Evolutionary conservation across 495 filamentous ascomycete species (phyloP).

Genomic region (Talaromyces proteolyticus): DNA sequence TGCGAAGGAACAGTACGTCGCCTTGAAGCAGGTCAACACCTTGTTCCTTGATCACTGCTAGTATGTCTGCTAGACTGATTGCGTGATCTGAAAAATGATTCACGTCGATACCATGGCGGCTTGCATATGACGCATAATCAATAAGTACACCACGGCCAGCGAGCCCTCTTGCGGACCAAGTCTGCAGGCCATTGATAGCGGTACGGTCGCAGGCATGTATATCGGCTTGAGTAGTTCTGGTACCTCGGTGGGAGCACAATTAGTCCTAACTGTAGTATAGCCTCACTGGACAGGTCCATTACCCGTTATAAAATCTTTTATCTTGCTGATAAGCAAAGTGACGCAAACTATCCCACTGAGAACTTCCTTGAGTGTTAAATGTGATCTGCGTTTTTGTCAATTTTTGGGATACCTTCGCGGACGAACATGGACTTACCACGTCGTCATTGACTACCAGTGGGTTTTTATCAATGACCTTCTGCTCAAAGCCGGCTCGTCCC

Average conservation of each 20-base stretch:
- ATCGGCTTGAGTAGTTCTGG: background rate
- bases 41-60: constrained; percentile 4
- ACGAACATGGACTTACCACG: background rate
- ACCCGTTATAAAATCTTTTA: constrained; percentile 8
- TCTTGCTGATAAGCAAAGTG: constrained; percentile 9
- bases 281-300: background rate
- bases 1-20: constrained; percentile 7
- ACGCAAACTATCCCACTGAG: constrained; percentile 12
- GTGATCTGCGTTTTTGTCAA: background rate
- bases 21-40: constrained; percentile 3
- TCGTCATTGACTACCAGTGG: constrained; percentile 12
- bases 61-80: background rate
- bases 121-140: constrained; percentile 39
- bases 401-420: background rate
- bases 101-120: constrained; percentile 13
- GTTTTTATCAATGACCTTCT: constrained; percentile 9
- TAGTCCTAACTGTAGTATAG: background rate
- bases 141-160: constrained; percentile 45
- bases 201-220: background rate
- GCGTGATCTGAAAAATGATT: constrained; percentile 6
- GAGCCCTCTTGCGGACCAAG: constrained; percentile 36
- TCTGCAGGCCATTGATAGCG: constrained; percentile 7
- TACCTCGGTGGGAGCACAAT: background rate
- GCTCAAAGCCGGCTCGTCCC: constrained; percentile 6
- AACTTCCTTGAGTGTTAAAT: constrained; percentile 12